phyloP scores from a whole-genome alignment of 2,329 filamentous ascomycete genomes.

The Phialocephala subalpina region DNA sequence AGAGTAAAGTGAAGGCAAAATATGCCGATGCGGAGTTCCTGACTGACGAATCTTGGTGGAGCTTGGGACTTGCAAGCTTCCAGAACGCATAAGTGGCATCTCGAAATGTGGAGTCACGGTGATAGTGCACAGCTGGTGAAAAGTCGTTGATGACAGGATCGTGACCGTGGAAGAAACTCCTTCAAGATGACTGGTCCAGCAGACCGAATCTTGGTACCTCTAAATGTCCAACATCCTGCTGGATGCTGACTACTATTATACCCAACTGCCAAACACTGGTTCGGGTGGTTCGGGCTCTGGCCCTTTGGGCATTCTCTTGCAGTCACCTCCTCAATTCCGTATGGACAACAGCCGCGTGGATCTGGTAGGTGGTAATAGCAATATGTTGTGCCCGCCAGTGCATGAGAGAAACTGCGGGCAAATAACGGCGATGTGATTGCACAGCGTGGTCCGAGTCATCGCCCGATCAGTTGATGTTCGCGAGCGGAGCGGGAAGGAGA shows the following conservation, averaged over 20 bases:
- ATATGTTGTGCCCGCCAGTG: background rate
- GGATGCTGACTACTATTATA: background rate
- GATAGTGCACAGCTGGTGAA: background rate
- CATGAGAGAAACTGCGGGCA: background rate
- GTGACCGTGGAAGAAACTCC: background rate
- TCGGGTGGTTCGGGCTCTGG: background rate
- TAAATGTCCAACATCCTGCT: constrained; percentile 1
- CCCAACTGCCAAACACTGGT: background rate
- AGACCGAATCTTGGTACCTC: background rate
- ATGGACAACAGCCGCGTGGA: background rate
- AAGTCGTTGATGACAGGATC: constrained; percentile 6
- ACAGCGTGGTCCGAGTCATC: background rate
- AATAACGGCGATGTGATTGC: background rate
- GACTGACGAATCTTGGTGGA: background rate
- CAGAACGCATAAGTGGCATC: background rate
- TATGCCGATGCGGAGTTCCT: background rate
- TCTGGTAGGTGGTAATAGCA: background rate
- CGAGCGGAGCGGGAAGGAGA: background rate
- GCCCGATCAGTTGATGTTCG: background rate
- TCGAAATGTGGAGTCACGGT: constrained; percentile 2
- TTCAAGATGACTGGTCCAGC: background rate
- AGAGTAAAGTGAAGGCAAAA: background rate
- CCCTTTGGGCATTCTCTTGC: background rate
- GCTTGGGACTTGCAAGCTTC: constrained; percentile 5
- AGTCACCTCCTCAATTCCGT: background rate